Evolutionary conservation across 2,329 filamentous ascomycete genomes (phyloP), one percentile per base, ranked within the genome.

Genomic region (Pestalotiopsis sp.): DNA sequence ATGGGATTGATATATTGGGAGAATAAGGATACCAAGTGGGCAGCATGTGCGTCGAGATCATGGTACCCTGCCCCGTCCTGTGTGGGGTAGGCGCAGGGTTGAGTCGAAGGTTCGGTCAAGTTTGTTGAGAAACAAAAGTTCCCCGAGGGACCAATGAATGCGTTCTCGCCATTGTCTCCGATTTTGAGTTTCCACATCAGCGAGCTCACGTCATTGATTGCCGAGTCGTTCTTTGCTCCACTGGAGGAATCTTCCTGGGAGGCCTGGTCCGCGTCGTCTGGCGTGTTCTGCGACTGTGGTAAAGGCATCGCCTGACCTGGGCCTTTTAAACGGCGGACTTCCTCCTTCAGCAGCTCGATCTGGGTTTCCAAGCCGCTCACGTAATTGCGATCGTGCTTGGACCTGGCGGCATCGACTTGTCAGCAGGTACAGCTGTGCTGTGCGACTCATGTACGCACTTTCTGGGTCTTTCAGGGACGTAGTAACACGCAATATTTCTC

Each of bases 151-250:
- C 56, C 56, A 11, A 59, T 59, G 17, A 59, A 22, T 14, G 56
- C 26, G 22, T 13, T 59, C 56, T 59, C 56, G 56, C 56, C 56
- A 22, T 59, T 59, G 20, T 59, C 56, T 13, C 56, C 56, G 24
- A 59, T 35, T 14, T 59, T 59, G 30, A 59, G 56, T 1, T 20
- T 17, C 56, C 56, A 59, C 56, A 59, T 59, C n/a, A 59, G 56
- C 5, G 56, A 59, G 56, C 56, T 59, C 56, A 59, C 56, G 4
- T 59, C 56, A n/a, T 35, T 59, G 56, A 59, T 59, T 59, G 56
- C 56, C 3, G 22, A 26, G 9, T 26, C 22, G 22, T 59, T 20
- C 11, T 59, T 59, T 30, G 22, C 2, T 35, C n/a, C 20, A 20
- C 11, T 11, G 7, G 56, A 3, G 22, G 2, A 20, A 1, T 13